Evolutionary conservation across 768 basidiomycete species (phyloP).

Genomic region (Auricularia heimuer): DNA sequence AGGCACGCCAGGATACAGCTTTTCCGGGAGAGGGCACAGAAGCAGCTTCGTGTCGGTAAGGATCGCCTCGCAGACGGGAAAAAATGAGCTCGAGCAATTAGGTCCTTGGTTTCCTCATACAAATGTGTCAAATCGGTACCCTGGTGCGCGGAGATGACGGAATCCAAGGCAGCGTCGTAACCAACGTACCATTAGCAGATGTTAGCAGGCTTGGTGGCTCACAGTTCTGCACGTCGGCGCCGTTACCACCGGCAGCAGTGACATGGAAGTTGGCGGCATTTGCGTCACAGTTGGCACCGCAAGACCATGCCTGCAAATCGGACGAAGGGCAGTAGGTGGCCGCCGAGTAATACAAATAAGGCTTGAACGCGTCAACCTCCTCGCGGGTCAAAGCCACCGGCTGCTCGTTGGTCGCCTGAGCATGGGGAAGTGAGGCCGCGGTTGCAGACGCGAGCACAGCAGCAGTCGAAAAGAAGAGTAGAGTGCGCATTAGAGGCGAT

Average conservation of each 20-base stretch:
- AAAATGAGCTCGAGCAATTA: neutral
- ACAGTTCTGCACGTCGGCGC: constrained; percentile 40
- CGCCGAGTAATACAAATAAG: constrained; percentile 43
- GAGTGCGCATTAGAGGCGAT: too few relatives aligned
- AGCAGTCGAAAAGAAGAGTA: too few relatives aligned
- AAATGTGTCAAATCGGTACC: constrained; percentile 49
- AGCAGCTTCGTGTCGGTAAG: constrained; percentile 40
- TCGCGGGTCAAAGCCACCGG: neutral
- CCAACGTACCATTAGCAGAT: constrained; percentile 40
- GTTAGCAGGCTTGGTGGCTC: constrained; percentile 6
- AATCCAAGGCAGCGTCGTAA: constrained; percentile 39
- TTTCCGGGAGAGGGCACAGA: constrained; percentile 29
- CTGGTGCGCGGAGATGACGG: constrained; percentile 51
- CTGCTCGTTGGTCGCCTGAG: neutral
- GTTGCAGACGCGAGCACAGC: too few relatives aligned
- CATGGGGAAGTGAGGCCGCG: too few relatives aligned
- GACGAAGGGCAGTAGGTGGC: constrained; percentile 42
- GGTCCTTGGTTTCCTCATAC: constrained; percentile 22
- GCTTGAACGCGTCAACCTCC: constrained; percentile 22
- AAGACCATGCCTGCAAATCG: constrained; percentile 32
- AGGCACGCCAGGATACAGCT: constrained; percentile 47
- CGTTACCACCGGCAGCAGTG: constrained; percentile 38
- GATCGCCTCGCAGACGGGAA: constrained; percentile 30
- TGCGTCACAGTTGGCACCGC: constrained; percentile 27
- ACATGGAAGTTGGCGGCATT: neutral